These are phyloP conservation scores for Spinellus fusiger DNA, from an alignment of 192 early-diverging fungal genomes.

Conservation along the genomic window DNA sequence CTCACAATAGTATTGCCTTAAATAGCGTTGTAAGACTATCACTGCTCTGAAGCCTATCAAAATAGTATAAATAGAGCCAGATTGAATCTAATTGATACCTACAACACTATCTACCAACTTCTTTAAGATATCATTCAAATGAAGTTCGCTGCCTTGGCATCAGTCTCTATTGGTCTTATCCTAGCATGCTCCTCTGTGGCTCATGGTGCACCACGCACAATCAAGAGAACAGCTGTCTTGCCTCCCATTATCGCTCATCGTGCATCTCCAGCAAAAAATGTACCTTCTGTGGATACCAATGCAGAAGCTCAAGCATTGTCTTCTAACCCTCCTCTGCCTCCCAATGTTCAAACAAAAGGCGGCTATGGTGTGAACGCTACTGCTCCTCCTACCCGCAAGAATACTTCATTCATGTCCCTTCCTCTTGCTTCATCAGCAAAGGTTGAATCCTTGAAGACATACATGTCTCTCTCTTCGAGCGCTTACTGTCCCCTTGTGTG, in stretches of 20 bases:
- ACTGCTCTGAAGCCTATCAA: too few relatives aligned
- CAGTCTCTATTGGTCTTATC: background rate
- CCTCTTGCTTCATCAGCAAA: background rate
- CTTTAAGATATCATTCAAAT: too few relatives aligned
- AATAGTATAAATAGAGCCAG: too few relatives aligned
- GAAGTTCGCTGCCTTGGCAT: background rate
- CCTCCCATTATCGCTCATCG: background rate
- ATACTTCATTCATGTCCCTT: background rate
- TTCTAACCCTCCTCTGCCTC: too few relatives aligned
- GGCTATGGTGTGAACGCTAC: background rate
- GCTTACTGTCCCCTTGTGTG: constrained; percentile 2
- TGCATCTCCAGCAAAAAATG: background rate
- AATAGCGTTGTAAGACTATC: too few relatives aligned
- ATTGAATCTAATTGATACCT: too few relatives aligned
- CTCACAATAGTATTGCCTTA: too few relatives aligned
- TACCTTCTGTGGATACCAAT: too few relatives aligned
- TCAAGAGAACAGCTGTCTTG: background rate
- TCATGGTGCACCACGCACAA: background rate
- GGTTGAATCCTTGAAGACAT: background rate
- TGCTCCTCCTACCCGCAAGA: background rate
- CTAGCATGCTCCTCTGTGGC: background rate
- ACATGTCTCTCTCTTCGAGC: background rate
- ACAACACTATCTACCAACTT: too few relatives aligned
- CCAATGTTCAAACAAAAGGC: background rate
- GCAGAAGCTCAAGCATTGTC: too few relatives aligned